Evolutionary conservation across 192 early-diverging fungal genomes (phyloP), one percentile per base, ranked within the genome.

Genomic region (Coemansia sp.): DNA sequence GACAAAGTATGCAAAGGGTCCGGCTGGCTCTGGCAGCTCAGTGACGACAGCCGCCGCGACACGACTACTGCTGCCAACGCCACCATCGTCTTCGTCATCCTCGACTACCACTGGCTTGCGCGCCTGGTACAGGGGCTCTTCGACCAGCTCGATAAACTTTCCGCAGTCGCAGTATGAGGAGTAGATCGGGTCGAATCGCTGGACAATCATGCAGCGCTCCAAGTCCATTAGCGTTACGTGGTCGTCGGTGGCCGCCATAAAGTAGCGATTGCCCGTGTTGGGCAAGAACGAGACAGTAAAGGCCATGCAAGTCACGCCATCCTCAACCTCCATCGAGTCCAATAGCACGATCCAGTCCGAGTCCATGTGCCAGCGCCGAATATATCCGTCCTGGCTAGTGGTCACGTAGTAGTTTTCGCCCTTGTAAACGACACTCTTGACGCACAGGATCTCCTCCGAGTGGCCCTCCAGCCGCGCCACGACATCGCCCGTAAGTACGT

Each of bases 111-210:
- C 56, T 38, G 60, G 53, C 43, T 43, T 62, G 57, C 47, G 47
- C 12, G 43, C 79, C 79, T 76, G 73, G 31, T 67, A 63, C n/a
- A 68, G 24, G 6, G 79, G 79, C 49, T 73, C 63, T 60, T 95
- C 93, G 10, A 93, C 66, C 59, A 82, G 86, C 54, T 89, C 77
- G 43, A 97, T 90, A 62, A 97, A 92, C 79, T 94, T 95, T 47
- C 87, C 93, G 65, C 93, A 97, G 73, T 97, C 96, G 82, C 96
- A 98, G 77, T 97, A 98, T 49, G 90, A 95, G 6, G 94, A 94
- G 76, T 94, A 98, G 24, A 94, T 85, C 41, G 76, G 73, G 39
- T 84, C 73, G 56, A 91, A 91, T 17, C 82, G 68, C 60, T 88
- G 87, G 35, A 90, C 62, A 43, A 85, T 79, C 41, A 41, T 41